Evolutionary conservation across 129 eudicot species (phyloP).

Genomic region (Artemisia annua): DNA sequence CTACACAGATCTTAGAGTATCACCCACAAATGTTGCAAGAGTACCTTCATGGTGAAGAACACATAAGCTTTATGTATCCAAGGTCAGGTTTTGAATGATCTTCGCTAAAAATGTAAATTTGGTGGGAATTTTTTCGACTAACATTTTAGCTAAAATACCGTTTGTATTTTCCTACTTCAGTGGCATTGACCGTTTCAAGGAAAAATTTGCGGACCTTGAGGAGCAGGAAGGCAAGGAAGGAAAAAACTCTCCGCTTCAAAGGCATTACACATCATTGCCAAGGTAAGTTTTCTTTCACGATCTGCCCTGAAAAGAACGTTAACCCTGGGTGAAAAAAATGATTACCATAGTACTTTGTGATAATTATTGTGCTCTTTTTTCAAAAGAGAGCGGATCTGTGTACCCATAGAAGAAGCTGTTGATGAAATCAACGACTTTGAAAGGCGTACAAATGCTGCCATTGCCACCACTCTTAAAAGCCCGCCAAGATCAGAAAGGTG

Average conservation of each 20-base stretch:
- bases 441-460: slow-evolving; percentile 50
- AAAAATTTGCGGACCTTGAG: slow-evolving; percentile 80
- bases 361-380: slow-evolving; percentile 22
- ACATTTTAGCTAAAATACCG: not conserved
- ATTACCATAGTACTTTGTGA: not conserved
- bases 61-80: slow-evolving; percentile 78
- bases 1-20: slow-evolving; percentile 86
- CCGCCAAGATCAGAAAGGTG: slow-evolving; percentile 55
- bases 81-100: slow-evolving; percentile 3
- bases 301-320: not conserved
- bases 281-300: slow-evolving; percentile 42
- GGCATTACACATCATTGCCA: slow-evolving; percentile 91
- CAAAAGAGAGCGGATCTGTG: slow-evolving; percentile 76
- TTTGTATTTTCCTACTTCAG: not conserved
- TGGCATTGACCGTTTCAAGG: slow-evolving; percentile 52
- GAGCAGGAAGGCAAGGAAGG: slow-evolving; percentile 55
- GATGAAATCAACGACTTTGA: slow-evolving; percentile 48
- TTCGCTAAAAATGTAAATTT: not conserved
- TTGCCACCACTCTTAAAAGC: slow-evolving; percentile 49
- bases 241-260: slow-evolving; percentile 58
- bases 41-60: slow-evolving; percentile 85
- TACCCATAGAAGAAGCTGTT: slow-evolving; percentile 60
- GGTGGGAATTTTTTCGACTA: not conserved
- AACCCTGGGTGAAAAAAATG: not conserved
- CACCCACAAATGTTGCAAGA: slow-evolving; percentile 98